Evolutionary conservation across 352 stramenopile genomes (phyloP).

Genomic region (Phytophthora melonis): DNA sequence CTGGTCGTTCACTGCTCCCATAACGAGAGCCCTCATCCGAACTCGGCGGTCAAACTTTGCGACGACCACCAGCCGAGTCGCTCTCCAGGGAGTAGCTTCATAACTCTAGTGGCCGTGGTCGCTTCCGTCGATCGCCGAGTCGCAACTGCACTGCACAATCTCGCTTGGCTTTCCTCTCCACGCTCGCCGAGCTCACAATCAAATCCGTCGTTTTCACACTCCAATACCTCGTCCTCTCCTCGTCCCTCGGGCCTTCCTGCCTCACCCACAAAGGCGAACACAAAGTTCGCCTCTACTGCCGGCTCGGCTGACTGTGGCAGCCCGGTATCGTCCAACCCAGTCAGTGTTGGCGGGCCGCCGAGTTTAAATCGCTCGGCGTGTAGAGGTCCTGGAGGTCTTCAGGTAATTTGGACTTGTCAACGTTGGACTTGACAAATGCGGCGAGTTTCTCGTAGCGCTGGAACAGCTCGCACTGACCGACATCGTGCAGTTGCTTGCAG

Average conservation of each 20-base stretch:
- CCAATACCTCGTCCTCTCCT: no score
- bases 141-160: no score
- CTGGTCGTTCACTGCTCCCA: background rate
- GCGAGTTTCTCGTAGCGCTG: conserved; percentile 5
- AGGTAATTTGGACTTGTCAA: conserved; percentile 13
- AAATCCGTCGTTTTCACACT: no score
- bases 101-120: background rate
- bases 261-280: no score
- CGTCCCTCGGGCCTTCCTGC: no score
- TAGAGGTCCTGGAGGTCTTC: conserved; percentile 9
- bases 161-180: no score
- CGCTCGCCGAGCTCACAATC: no score
- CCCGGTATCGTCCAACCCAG: conserved; percentile 13
- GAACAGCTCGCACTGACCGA: conserved; percentile 8
- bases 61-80: background rate
- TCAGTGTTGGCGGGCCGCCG: conserved; percentile 15
- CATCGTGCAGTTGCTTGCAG: background rate
- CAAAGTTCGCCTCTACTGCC: conserved; percentile 3
- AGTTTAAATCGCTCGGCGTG: conserved; percentile 17
- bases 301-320: conserved; percentile 13
- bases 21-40: background rate
- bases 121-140: no score
- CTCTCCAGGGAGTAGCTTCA: background rate
- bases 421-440: background rate
- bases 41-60: background rate